These are phyloP conservation scores for Hagleromyces aurorensis DNA, from an alignment of 805 yeast species.

Conservation along the genomic window DNA sequence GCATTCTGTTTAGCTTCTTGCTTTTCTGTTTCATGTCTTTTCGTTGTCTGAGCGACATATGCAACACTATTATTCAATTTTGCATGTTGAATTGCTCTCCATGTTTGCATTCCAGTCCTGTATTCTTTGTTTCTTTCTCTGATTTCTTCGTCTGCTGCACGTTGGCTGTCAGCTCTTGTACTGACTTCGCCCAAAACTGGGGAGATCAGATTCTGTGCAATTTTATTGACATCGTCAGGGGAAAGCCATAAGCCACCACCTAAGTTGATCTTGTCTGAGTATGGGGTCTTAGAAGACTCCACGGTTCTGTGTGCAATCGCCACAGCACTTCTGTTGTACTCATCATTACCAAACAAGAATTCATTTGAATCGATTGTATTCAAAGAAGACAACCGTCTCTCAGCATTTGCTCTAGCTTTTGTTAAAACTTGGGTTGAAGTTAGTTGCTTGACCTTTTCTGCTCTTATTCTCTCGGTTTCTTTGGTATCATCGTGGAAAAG, in stretches of 20 bases:
- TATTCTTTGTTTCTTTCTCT: slow-evolving; percentile 32
- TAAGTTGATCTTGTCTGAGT: slow-evolving; percentile 53
- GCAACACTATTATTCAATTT: slow-evolving; percentile 34
- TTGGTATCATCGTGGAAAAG: slow-evolving; percentile 37
- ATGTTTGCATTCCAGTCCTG: slow-evolving; percentile 34
- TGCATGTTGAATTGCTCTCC: slow-evolving; percentile 34
- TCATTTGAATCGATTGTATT: slow-evolving; percentile 34
- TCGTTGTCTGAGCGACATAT: slow-evolving; percentile 35
- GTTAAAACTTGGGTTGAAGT: slow-evolving; percentile 37
- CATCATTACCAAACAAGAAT: slow-evolving; percentile 36
- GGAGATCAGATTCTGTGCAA: slow-evolving; percentile 72
- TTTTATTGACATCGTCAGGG: slow-evolving; percentile 63
- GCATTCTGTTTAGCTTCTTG: slow-evolving; percentile 39
- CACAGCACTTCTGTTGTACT: slow-evolving; percentile 63
- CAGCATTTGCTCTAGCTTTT: slow-evolving; percentile 46
- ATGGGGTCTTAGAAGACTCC: slow-evolving; percentile 44
- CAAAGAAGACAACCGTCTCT: slow-evolving; percentile 33
- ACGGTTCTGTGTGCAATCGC: slow-evolving; percentile 66
- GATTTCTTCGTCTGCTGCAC: slow-evolving; percentile 45
- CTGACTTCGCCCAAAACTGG: slow-evolving; percentile 77
- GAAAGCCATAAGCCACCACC: slow-evolving; percentile 86
- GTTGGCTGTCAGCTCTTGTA: slow-evolving; percentile 60
- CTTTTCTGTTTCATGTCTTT: slow-evolving; percentile 40
- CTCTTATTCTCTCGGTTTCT: slow-evolving; percentile 32
- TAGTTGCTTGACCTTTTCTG: slow-evolving; percentile 23